Percentiles rank a stretch among this genome's conserved stretches.
Evolutionary conservation across 495 filamentous ascomycete species (phyloP).

Genomic region (Hypoxylon fuscum): DNA sequence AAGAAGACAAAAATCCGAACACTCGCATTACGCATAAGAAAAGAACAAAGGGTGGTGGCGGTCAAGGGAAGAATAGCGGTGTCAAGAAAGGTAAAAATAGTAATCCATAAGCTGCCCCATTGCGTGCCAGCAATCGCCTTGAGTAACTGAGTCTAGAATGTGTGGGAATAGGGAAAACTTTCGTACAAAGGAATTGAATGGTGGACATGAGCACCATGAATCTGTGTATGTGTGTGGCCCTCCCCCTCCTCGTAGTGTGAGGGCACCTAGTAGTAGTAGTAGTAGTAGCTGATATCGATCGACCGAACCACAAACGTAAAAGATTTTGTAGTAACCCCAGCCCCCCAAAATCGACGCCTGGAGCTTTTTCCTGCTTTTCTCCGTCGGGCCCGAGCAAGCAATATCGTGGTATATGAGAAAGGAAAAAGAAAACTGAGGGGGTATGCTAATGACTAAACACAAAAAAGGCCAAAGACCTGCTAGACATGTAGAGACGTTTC

Average conservation of each 20-base stretch:
- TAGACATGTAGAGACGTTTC: conserved; percentile 32
- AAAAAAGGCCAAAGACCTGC: conserved; percentile 18
- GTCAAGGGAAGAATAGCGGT: conserved; percentile 6
- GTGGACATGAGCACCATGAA: conserved; percentile 34
- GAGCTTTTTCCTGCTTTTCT: conserved; percentile 33
- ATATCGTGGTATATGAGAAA: conserved; percentile 34
- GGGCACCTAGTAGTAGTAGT: conserved; percentile 3
- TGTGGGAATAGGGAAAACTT: not conserved
- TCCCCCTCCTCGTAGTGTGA: not conserved
- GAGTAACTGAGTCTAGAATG: conserved; percentile 32
- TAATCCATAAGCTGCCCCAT: conserved; percentile 27
- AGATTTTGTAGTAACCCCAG: conserved; percentile 27
- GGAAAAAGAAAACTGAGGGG: conserved; percentile 20
- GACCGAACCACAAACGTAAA: conserved; percentile 26
- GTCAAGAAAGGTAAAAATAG: conserved; percentile 14
- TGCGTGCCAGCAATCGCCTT: conserved; percentile 40
- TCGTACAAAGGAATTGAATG: conserved; percentile 42
- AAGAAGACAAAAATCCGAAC: conserved; percentile 31
- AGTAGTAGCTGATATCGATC: conserved; percentile 6
- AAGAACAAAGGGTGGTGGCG: conserved; percentile 17
- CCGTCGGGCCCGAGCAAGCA: conserved; percentile 29
- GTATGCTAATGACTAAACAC: conserved; percentile 37
- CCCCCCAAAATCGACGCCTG: conserved; percentile 32
- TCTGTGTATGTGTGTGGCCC: not conserved
- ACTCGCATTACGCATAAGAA: no score